Percentiles rank a stretch among this genome's conserved stretches.
Evolutionary conservation across 495 filamentous ascomycete genomes (phyloP).

Genomic region (Chaetomidium leptoderma): DNA sequence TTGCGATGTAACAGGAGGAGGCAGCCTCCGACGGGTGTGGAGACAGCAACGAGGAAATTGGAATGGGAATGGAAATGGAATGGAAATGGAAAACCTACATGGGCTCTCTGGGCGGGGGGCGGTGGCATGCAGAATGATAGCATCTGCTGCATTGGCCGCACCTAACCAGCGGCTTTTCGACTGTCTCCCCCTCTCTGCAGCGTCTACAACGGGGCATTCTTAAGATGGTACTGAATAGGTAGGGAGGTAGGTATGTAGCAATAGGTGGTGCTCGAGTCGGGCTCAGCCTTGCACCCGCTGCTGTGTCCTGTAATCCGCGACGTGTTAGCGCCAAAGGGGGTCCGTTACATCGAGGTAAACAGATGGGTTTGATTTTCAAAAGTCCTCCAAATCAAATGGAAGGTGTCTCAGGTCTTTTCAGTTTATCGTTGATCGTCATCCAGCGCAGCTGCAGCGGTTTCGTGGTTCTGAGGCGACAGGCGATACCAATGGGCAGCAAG

Average conservation of each 20-base stretch:
- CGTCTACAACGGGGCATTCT: constrained; percentile 16
- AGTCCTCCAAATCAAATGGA: constrained; percentile 9
- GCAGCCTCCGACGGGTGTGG: neutral
- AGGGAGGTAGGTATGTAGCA: too few species aligned
- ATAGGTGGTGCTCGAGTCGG: too few species aligned
- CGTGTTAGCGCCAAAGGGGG: constrained; percentile 8
- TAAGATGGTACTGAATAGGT: too few species aligned
- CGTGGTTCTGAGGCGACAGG: constrained; percentile 19
- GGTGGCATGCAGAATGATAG: constrained; percentile 17
- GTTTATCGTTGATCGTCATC: constrained; percentile 33
- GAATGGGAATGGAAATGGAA: neutral
- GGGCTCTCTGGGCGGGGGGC: constrained; percentile 8
- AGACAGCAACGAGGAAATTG: neutral
- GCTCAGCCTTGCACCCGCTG: constrained; percentile 2
- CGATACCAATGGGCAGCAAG: constrained; percentile 14
- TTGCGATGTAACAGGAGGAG: constrained; percentile 1
- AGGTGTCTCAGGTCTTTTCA: constrained; percentile 41
- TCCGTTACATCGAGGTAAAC: neutral
- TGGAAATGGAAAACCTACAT: constrained; percentile 8
- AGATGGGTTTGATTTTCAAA: constrained; percentile 14
- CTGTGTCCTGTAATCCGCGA: constrained; percentile 1
- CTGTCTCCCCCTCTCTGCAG: constrained; percentile 8
- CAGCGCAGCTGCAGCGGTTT: constrained; percentile 34
- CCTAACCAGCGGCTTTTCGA: constrained; percentile 11
- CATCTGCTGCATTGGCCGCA: constrained; percentile 8